A percentile compares a stretch with the other conserved stretches of the same genome.
Evolutionary conservation across 2,329 filamentous ascomycete species (phyloP).

Genomic region (Cadophora malorum): DNA sequence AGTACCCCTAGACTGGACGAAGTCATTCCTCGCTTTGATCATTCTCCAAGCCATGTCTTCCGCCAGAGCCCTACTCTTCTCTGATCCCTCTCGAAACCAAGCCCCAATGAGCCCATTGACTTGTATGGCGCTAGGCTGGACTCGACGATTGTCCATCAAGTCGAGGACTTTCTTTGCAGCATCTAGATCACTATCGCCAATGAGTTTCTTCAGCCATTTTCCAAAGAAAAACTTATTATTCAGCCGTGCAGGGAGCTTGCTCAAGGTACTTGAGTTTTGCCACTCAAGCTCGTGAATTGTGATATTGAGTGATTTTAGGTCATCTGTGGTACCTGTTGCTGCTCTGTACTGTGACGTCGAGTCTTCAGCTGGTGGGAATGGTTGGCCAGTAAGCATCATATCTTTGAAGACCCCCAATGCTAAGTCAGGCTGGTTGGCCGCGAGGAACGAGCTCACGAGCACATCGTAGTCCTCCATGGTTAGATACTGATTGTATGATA

Average conservation of each 20-base stretch:
- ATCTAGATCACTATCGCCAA: slow-evolving; percentile 73
- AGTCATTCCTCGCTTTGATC: slow-evolving; percentile 71
- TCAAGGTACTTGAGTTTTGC: slow-evolving; percentile 46
- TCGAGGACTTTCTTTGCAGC: slow-evolving; percentile 76
- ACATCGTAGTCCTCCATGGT: slow-evolving; percentile 78
- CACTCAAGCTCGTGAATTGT: slow-evolving; percentile 47
- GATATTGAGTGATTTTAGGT: slow-evolving; percentile 34
- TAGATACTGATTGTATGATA: slow-evolving; percentile 64
- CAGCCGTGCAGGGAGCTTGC: slow-evolving; percentile 57
- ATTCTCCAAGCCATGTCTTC: slow-evolving; percentile 77
- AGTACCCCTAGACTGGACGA: slow-evolving; percentile 56
- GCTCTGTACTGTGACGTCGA: slow-evolving; percentile 37
- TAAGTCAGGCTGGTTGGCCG: slow-evolving; percentile 66
- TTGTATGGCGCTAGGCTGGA: slow-evolving; percentile 74
- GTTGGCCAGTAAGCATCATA: slow-evolving; percentile 69
- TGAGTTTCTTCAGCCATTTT: slow-evolving; percentile 86
- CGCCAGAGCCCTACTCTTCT: slow-evolving; percentile 62
- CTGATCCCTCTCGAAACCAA: slow-evolving; percentile 70
- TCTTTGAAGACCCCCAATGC: slow-evolving; percentile 83
- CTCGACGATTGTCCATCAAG: slow-evolving; percentile 74
- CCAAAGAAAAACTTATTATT: slow-evolving; percentile 83
- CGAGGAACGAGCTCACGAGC: slow-evolving; percentile 73
- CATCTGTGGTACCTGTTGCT: slow-evolving; percentile 20
- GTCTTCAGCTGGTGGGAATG: slow-evolving; percentile 30
- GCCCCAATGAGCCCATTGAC: slow-evolving; percentile 83